These are phyloP conservation scores for Phytophthora constricta DNA, from an alignment of 352 stramenopile species.

Conservation along the genomic window DNA sequence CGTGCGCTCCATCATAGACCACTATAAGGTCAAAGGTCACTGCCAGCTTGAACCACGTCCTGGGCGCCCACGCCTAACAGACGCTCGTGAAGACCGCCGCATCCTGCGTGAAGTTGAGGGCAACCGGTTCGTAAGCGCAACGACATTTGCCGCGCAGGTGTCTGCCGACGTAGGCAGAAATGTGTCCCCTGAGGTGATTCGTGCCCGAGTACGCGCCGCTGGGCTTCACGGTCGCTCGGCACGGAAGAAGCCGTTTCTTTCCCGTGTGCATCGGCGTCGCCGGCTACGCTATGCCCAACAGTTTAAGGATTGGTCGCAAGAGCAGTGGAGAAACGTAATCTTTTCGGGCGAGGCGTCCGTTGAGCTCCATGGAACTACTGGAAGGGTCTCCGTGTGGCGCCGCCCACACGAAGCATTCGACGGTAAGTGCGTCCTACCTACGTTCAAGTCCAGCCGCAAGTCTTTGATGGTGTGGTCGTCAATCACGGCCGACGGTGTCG, in stretches of 20 bases:
- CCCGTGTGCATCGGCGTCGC: not conserved
- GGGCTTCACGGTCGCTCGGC: constrained; percentile 1
- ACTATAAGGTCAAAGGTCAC: not conserved
- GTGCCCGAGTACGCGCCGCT: not conserved
- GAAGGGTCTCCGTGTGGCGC: not conserved
- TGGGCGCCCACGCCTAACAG: not conserved
- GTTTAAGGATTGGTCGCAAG: not conserved
- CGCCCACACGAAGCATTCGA: not conserved
- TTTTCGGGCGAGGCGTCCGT: not conserved
- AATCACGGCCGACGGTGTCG: constrained; percentile 7
- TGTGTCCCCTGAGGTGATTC: not conserved
- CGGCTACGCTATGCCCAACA: not conserved
- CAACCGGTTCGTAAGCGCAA: constrained; percentile 6
- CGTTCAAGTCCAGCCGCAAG: not conserved
- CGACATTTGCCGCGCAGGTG: not conserved
- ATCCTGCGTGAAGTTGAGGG: not conserved
- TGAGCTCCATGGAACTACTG: not conserved
- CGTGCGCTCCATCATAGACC: constrained; percentile 5
- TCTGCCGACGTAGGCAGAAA: not conserved
- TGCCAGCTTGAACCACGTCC: not conserved
- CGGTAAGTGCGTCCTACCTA: not conserved
- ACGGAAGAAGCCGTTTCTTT: not conserved
- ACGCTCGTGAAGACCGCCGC: not conserved
- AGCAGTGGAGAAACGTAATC: not conserved
- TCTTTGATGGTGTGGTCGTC: not conserved